These are phyloP conservation scores for Penicillium macrosclerotiorum DNA, from an alignment of 495 filamentous ascomycete genomes.

Conservation along the genomic window DNA sequence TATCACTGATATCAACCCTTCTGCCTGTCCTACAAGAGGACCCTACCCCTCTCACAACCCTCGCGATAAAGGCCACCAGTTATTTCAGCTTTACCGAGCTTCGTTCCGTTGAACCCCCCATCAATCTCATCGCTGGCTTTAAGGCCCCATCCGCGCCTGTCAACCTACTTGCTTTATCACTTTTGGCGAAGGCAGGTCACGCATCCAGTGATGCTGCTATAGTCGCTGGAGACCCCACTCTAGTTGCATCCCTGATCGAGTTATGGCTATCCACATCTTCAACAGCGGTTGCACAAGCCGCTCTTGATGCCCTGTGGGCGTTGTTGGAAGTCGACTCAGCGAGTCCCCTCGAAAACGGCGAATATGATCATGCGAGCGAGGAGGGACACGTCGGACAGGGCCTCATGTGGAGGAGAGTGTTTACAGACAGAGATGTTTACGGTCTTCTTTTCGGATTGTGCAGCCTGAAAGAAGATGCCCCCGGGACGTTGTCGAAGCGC, in stretches of 20 bases:
- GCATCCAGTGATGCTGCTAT: conserved; percentile 62
- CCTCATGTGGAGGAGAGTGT: conserved; percentile 69
- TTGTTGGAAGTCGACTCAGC: conserved; percentile 66
- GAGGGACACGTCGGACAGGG: conserved; percentile 56
- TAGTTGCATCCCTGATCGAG: conserved; percentile 60
- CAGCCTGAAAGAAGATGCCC: conserved; percentile 42
- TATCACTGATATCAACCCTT: conserved; percentile 46
- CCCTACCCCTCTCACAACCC: conserved; percentile 46
- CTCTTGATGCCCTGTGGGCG: conserved; percentile 61
- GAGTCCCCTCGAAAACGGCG: conserved; percentile 40
- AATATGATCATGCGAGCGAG: conserved; percentile 34
- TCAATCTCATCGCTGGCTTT: conserved; percentile 52
- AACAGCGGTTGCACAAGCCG: conserved; percentile 71
- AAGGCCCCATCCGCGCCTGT: conserved; percentile 59
- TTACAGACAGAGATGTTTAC: conserved; percentile 67
- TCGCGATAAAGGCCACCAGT: conserved; percentile 37
- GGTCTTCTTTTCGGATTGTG: conserved; percentile 60
- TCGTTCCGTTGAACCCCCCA: conserved; percentile 42
- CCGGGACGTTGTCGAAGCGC: conserved; percentile 49
- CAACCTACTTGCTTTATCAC: conserved; percentile 66
- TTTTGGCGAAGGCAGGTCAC: conserved; percentile 69
- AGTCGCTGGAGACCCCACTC: conserved; percentile 60
- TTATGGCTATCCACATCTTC: conserved; percentile 71
- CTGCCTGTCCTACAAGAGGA: conserved; percentile 50
- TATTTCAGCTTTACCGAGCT: conserved; percentile 46